Percentiles rank a stretch among this genome's conserved stretches.
Evolutionary conservation across 306 rosid species (phyloP).

Genomic region (Citrullus amarus): DNA sequence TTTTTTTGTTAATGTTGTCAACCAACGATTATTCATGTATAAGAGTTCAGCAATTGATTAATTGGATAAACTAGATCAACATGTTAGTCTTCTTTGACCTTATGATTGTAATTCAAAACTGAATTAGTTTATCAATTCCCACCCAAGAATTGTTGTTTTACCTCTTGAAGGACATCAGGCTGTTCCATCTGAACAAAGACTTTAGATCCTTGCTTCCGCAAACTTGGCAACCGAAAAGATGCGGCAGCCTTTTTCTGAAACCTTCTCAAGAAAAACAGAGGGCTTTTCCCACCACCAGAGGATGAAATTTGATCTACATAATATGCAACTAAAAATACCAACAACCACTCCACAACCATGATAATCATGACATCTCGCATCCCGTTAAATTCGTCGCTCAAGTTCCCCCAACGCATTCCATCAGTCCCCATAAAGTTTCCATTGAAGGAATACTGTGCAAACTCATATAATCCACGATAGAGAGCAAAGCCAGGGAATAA

Average conservation of each 20-base stretch:
- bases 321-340: conserved; percentile 43
- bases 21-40: neutral
- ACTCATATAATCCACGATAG: conserved; percentile 72
- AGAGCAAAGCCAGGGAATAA: conserved; percentile 72
- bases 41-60: neutral
- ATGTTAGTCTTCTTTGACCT: neutral
- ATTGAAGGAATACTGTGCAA: conserved; percentile 33
- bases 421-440: conserved; percentile 38
- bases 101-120: neutral
- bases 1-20: neutral
- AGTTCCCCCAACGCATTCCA: conserved; percentile 73
- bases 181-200: conserved; percentile 51
- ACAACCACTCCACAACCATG: conserved; percentile 62
- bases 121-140: neutral
- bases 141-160: neutral
- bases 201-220: conserved; percentile 39
- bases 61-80: neutral
- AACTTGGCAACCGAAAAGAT: conserved; percentile 40
- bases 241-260: conserved; percentile 33
- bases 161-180: conserved; percentile 68
- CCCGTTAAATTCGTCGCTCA: conserved; percentile 41
- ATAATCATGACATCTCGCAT: conserved; percentile 60
- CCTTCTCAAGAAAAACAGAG: conserved; percentile 35
- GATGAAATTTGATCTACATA: conserved; percentile 44
- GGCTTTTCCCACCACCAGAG: conserved; percentile 43